These are phyloP conservation scores for Incumbomyces delicatus DNA, from an alignment of 2,329 filamentous ascomycete genomes.

Conservation along the genomic window DNA sequence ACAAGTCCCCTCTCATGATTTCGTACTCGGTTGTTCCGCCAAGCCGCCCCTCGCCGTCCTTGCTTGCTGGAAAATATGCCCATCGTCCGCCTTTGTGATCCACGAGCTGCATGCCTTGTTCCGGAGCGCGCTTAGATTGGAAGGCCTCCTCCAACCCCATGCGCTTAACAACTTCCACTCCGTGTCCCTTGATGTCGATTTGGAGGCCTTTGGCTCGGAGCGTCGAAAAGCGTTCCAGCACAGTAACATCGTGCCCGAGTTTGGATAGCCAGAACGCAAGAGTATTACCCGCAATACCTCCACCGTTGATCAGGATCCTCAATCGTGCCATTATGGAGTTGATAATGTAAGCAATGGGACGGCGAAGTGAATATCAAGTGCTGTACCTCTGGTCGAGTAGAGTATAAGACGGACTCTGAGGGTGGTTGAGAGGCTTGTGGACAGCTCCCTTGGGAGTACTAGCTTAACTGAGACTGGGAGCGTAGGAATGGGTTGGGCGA, in stretches of 20 bases:
- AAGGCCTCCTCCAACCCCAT: constrained; percentile 43
- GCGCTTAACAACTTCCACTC: constrained; percentile 42
- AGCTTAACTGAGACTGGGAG: too few species aligned
- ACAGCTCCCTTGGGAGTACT: too few species aligned
- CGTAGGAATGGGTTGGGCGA: too few species aligned
- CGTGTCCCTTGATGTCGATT: constrained; percentile 45
- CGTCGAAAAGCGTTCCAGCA: constrained; percentile 33
- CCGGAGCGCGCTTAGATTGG: constrained; percentile 31
- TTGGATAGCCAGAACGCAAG: constrained; percentile 43
- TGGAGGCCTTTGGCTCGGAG: constrained; percentile 43
- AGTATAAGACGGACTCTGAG: too few species aligned
- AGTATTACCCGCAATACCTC: constrained; percentile 32
- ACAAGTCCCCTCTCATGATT: constrained; percentile 47
- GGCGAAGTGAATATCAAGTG: too few species aligned
- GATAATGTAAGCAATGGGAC: too few species aligned
- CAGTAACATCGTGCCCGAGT: constrained; percentile 30
- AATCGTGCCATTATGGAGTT: constrained; percentile 15
- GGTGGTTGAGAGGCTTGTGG: too few species aligned
- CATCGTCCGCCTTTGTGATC: constrained; percentile 29
- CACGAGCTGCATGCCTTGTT: constrained; percentile 42
- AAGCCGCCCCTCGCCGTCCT: constrained; percentile 26
- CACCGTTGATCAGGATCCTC: constrained; percentile 41
- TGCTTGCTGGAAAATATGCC: constrained; percentile 35
- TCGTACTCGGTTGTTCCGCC: constrained; percentile 29
- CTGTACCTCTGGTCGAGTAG: too few species aligned